These are phyloP conservation scores for Plasmodium inui DNA, from an alignment of 169 alveolate species.

Conservation along the genomic window DNA sequence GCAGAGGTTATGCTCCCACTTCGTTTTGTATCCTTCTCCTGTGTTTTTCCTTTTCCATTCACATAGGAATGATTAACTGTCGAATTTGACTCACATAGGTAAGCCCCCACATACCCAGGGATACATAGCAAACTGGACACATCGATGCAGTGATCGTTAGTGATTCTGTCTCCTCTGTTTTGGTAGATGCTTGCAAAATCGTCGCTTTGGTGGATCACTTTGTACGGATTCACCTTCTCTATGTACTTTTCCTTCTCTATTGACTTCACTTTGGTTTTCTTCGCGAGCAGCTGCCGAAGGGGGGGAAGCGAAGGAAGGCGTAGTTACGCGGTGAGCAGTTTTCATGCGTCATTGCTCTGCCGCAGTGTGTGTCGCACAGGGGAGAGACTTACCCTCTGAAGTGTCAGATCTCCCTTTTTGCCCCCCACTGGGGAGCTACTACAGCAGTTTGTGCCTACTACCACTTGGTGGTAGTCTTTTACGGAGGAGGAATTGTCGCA, in stretches of 20 bases:
- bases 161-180: background rate
- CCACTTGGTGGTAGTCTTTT: background rate
- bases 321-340: background rate
- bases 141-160: constrained; percentile 5
- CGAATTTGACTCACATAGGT: constrained; percentile 45
- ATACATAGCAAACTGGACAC: constrained; percentile 44
- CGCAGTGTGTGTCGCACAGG: background rate
- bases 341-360: background rate
- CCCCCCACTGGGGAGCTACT: background rate
- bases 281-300: background rate
- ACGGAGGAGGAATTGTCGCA: background rate
- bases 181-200: constrained; percentile 40
- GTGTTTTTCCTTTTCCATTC: background rate
- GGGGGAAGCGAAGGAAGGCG: background rate
- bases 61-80: background rate
- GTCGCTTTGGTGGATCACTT: constrained; percentile 33
- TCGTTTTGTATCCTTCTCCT: background rate
- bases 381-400: background rate
- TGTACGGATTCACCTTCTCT: constrained; percentile 23
- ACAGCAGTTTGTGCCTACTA: background rate
- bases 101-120: constrained; percentile 61
- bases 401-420: background rate
- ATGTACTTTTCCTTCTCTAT: constrained; percentile 19
- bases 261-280: constrained; percentile 11
- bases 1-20: background rate